A percentile compares a stretch with the other conserved stretches of the same genome.
Conservation (phyloP, 2,329 filamentous ascomycete genomes). For the Tolypocladium sp. region DNA sequence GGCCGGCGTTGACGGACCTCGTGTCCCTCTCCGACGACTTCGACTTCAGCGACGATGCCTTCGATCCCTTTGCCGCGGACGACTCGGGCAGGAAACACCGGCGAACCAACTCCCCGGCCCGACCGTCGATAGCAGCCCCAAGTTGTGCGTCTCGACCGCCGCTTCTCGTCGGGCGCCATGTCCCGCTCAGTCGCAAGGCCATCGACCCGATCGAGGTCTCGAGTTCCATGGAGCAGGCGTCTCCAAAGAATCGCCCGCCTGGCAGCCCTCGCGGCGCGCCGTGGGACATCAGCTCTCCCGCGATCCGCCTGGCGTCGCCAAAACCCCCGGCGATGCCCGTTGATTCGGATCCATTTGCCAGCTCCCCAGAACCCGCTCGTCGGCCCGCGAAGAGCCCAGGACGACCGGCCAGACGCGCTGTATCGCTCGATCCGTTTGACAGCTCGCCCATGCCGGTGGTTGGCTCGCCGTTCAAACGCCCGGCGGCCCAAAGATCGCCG, state of each 20-base stretch:
- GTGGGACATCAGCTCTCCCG: background rate
- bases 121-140: background rate
- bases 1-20: background rate
- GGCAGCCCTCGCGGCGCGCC: background rate
- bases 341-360: slow-evolving; percentile 24
- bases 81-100: background rate
- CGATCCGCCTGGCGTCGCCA: background rate
- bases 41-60: background rate
- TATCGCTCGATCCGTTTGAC: slow-evolving; percentile 8
- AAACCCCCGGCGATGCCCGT: background rate
- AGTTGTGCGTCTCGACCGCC: background rate
- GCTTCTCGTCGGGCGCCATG: background rate
- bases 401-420: slow-evolving; percentile 1
- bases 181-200: background rate
- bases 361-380: slow-evolving; percentile 15
- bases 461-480: background rate
- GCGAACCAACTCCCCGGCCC: background rate
- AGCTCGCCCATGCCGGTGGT: slow-evolving; percentile 3
- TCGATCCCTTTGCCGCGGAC: background rate
- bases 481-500: background rate
- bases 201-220: slow-evolving; percentile 25
- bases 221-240: slow-evolving; percentile 19
- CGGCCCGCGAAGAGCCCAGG: background rate
- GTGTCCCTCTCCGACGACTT: background rate
- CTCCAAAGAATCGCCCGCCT: background rate